Conservation (phyloP, 345 rosid genomes). For the Crucihimalaya himalaica region DNA sequence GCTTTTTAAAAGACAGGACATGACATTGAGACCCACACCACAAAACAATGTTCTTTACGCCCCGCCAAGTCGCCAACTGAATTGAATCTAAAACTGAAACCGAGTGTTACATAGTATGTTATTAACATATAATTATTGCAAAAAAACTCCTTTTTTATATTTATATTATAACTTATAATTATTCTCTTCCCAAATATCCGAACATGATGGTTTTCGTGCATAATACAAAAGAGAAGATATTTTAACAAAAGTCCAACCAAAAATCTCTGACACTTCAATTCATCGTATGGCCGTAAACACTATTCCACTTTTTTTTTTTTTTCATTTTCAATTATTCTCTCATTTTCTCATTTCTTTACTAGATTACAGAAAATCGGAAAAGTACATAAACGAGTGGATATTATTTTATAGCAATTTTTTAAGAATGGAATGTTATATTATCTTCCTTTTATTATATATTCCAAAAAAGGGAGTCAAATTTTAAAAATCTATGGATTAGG, state of each 20-base stretch:
- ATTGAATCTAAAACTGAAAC: not conserved
- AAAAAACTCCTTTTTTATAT: not conserved
- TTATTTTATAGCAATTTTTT: not conserved
- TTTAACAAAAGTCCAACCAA: not conserved
- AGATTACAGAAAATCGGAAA: too few species aligned
- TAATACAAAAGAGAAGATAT: not conserved
- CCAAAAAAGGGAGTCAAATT: not conserved
- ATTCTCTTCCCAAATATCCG: not conserved
- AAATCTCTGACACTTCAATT: not conserved
- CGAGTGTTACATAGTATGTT: not conserved
- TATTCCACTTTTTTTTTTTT: not conserved
- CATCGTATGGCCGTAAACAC: not conserved
- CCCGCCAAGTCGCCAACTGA: conserved; percentile 16
- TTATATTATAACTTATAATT: too few species aligned
- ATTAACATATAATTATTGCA: not conserved
- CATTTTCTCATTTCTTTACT: not conserved
- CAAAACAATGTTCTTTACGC: not conserved
- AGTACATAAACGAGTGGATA: not conserved
- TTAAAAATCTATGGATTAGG: not conserved
- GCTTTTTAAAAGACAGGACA: not conserved
- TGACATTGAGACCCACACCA: not conserved
- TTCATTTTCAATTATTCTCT: too few species aligned
- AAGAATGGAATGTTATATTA: not conserved
- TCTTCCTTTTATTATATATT: not conserved
- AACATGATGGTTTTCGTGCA: not conserved